Evolutionary conservation across 2,329 filamentous ascomycete species (phyloP), one percentile per base, ranked within the genome.

Genomic region (Fusarium coicis): DNA sequence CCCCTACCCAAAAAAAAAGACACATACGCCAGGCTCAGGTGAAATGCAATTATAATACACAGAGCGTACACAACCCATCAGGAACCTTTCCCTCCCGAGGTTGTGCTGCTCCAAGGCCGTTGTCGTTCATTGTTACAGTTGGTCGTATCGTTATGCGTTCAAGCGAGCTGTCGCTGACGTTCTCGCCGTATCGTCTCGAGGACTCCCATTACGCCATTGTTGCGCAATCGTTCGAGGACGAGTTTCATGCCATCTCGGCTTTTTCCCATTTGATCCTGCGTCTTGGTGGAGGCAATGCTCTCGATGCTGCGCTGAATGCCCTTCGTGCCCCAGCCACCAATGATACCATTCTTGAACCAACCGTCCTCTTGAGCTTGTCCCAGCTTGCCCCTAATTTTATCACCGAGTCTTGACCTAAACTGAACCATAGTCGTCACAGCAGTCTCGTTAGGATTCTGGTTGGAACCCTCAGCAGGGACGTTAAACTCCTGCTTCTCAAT

Each of bases 231-330:
- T 81, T 95, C 92, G 28, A 96, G 86, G 14, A 96, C 93, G 42
- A 95, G 89, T 63, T 89, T 91, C 93, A 96, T 96, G 54, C 93
- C 93, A 80, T 95, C 92, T 55, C 92, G 90, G 75, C 93, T 93
- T 84, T 95, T 95, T 57, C 92, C 91, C 76, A 96, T 87, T 79
- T 93, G 93, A 76, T 93, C 92, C 73, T 92, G 89, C 10, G 93
- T 94, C 79, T 93, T 92, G 78, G 91, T 92, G 43, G 93, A 90
- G 16, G 93, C 93, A 68, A 96, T 91, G 60, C 89, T 88, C 84
- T 96, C 93, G 77, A 96, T 95, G 77, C 91, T 94, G 73, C 92
- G 87, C 80, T 95, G 92, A 50, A 96, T 89, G n/a, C 92, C 88
- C 46, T 88, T 89, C 21, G 92, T 89, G 19, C 92, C 91, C 86